Percentiles rank a stretch among this genome's conserved stretches.
Evolutionary conservation across 768 basidiomycete species (phyloP).

Genomic region (Suillus ampliporus): DNA sequence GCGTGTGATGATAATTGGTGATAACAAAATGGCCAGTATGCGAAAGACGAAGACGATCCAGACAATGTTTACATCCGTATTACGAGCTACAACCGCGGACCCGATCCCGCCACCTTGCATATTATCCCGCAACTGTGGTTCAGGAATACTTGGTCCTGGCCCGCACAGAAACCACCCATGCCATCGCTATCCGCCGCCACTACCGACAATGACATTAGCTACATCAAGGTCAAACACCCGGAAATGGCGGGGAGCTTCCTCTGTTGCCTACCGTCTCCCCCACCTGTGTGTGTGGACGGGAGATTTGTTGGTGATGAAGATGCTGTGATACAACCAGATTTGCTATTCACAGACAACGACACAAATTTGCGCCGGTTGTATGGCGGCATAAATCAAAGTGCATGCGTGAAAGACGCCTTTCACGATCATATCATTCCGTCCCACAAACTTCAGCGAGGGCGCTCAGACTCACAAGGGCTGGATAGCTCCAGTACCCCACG

Average conservation of each 20-base stretch:
- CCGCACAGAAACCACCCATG: conserved; percentile 65
- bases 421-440: conserved; percentile 94
- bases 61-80: conserved; percentile 92
- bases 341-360: conserved; percentile 97
- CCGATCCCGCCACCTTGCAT: conserved; percentile 92
- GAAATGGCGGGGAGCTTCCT: conserved; percentile 78
- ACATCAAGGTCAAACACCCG: conserved; percentile 75
- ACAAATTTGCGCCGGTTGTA: conserved; percentile 95
- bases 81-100: conserved; percentile 95
- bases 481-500: conserved; percentile 1
- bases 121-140: conserved; percentile 97
- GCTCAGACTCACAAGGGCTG: conserved; percentile 9
- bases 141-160: conserved; percentile 99
- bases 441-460: conserved; percentile 63
- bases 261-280: conserved; percentile 91
- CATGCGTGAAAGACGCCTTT: conserved; percentile 95
- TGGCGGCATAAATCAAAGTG: conserved; percentile 80
- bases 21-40: conserved; percentile 65
- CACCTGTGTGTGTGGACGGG: conserved; percentile 79
- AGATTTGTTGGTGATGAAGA: conserved; percentile 68
- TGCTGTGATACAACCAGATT: conserved; percentile 68
- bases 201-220: conserved; percentile 55
- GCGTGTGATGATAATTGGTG: conserved; percentile 14
- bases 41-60: conserved; percentile 93
- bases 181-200: conserved; percentile 61